Evolutionary conservation across 1,139 yeast species (phyloP), one percentile per base, ranked within the genome.

Genomic region (Lodderomyces elongisporus): DNA sequence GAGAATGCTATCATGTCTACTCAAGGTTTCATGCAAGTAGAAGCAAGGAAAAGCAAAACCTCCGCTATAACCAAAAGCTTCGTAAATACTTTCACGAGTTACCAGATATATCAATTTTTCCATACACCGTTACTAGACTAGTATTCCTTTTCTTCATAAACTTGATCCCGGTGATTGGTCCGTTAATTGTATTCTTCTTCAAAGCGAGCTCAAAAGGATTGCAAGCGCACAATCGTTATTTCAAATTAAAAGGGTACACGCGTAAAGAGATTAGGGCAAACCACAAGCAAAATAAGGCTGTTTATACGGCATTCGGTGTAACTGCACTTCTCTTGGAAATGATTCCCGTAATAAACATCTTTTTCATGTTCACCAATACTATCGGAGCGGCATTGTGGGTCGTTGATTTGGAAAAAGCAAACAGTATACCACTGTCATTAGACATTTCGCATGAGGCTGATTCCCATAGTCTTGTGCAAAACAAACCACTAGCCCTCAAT

Each of bases 361-460:
- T 79, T 29, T 80, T 83, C 48, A 62, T 73, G 45, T 81, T 79
- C 48, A 79, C 91, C 8, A 77, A 80, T 50, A 72, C 75, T 4
- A 62, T 76, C 3, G 91, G 87, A 2, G 85, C 85, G 3, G 88
- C 89, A 1, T 56, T 83, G 25, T 83, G 91, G 91, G 85, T 70
- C 1, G 62, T 62, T 9, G 53, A 56, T 22, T 51, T 56, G 18
- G 66, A 60, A 37, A 40, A 45, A 21, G 22, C 16, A 20, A 30
- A 29, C 13, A 28, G 22, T n/a, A n/a, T n/a, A n/a, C 15, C 3
- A 17, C 14, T 18, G 10, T 18, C 14, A 18, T 4, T 27, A 7
- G 21, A 13, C 6, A 27, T 9, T 15, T 7, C 7, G 10, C 9
- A 24, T 6, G 10, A 13, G 26, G 10, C 12, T 13, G n/a, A n/a